phyloP scores from a whole-genome alignment of 2,329 filamentous ascomycete species.

The Talaromyces piceae region DNA sequence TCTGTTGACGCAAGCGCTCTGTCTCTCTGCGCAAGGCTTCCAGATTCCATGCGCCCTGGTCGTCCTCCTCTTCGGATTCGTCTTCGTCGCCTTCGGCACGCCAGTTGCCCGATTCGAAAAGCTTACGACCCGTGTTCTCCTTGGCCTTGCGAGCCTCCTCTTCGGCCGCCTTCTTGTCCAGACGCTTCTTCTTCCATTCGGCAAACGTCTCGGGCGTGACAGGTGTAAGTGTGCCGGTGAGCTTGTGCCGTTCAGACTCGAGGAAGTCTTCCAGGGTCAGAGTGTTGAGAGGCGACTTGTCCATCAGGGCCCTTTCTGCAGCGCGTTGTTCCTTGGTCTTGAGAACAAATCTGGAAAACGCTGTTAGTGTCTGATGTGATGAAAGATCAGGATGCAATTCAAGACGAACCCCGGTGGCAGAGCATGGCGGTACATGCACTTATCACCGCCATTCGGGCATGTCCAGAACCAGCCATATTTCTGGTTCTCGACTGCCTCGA shows the following conservation, averaged over 20 bases:
- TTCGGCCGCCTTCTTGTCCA: slow-evolving; percentile 94
- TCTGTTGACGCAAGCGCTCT: slow-evolving; percentile 62
- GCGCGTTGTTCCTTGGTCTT: slow-evolving; percentile 97
- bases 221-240: slow-evolving; percentile 83
- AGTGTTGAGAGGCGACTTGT: slow-evolving; percentile 91
- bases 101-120: slow-evolving; percentile 98
- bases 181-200: slow-evolving; percentile 91
- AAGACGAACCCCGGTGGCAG: slow-evolving; percentile 78
- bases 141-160: slow-evolving; percentile 84
- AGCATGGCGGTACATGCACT: slow-evolving; percentile 98
- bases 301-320: slow-evolving; percentile 89
- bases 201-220: slow-evolving; percentile 89
- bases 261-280: slow-evolving; percentile 96
- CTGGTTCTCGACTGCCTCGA: slow-evolving; percentile 92
- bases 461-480: slow-evolving; percentile 99
- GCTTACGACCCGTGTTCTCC: slow-evolving; percentile 86
- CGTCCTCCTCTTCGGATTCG: slow-evolving; percentile 38
- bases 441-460: slow-evolving; percentile 91
- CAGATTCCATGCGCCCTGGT: slow-evolving; percentile 62
- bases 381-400: background rate
- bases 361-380: background rate
- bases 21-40: slow-evolving; percentile 79
- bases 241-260: slow-evolving; percentile 91
- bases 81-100: slow-evolving; percentile 51
- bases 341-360: slow-evolving; percentile 65